Conservation (phyloP, 768 basidiomycete genomes). For the Auriculariales sp. region DNA sequence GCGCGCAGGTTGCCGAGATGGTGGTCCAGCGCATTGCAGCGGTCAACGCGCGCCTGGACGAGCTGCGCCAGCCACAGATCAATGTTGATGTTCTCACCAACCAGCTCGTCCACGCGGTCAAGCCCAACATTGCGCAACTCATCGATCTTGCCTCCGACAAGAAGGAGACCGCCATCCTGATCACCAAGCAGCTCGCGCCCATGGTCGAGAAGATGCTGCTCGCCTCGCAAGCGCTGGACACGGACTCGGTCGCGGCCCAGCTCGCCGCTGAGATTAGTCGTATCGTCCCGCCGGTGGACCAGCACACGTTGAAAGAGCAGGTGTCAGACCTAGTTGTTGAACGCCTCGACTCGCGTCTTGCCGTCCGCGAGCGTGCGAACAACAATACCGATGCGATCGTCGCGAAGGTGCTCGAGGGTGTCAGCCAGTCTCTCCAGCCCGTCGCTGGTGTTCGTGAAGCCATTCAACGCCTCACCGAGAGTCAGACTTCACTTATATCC, state of each 20-base stretch:
- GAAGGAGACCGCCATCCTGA: constrained; percentile 71
- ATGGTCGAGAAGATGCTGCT: constrained; percentile 32
- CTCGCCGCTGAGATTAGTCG: constrained; percentile 56
- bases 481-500: constrained; percentile 32
- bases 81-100: constrained; percentile 68
- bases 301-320: constrained; percentile 79
- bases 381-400: constrained; percentile 6
- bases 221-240: constrained; percentile 28
- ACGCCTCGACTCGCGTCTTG: constrained; percentile 64
- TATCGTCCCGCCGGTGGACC: constrained; percentile 62
- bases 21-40: constrained; percentile 46
- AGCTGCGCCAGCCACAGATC: constrained; percentile 48
- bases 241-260: constrained; percentile 38
- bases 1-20: constrained; percentile 37
- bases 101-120: constrained; percentile 70
- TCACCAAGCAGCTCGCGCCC: constrained; percentile 58
- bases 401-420: constrained; percentile 9
- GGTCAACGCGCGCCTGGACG: constrained; percentile 42
- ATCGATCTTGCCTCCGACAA: constrained; percentile 84
- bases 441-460: constrained; percentile 31
- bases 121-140: constrained; percentile 76
- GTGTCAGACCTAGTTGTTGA: constrained; percentile 82
- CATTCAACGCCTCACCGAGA: constrained; percentile 33
- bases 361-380: constrained; percentile 48
- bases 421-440: constrained; percentile 17